Conservation (phyloP, 148 eudicot species). For the Chenopodium album region DNA sequence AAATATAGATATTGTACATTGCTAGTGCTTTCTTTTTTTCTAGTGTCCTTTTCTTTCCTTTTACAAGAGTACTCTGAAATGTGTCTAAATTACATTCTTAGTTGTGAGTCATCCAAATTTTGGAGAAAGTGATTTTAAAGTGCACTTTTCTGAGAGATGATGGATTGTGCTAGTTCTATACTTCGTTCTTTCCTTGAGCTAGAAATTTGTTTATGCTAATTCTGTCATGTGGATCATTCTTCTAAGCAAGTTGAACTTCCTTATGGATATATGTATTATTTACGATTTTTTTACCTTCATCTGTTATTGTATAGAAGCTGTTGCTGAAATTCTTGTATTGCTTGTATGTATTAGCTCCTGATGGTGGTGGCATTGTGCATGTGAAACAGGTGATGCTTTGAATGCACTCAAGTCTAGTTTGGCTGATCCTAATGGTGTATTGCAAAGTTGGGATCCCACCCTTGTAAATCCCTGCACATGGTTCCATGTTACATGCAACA, state of each 20-base stretch:
- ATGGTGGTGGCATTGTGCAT: constrained; percentile 23
- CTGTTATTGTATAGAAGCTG: neutral
- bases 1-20: neutral
- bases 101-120: neutral
- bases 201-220: neutral
- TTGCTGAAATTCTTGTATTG: neutral
- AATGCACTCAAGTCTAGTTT: constrained; percentile 50
- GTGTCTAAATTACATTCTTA: neutral
- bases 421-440: constrained; percentile 66
- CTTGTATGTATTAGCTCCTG: neutral
- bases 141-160: neutral
- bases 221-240: neutral
- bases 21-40: neutral
- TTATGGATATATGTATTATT: neutral
- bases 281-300: neutral
- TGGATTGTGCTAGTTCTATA: neutral
- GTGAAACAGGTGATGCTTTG: constrained; percentile 71
- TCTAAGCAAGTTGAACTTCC: neutral
- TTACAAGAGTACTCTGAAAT: neutral
- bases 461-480: constrained; percentile 85
- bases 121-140: neutral
- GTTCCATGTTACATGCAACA: constrained; percentile 82
- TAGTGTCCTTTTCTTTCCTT: neutral
- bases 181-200: neutral
- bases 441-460: constrained; percentile 83